phyloP scores from a whole-genome alignment of 371 early-diverging fungal species.

The Mortierella sp. region DNA sequence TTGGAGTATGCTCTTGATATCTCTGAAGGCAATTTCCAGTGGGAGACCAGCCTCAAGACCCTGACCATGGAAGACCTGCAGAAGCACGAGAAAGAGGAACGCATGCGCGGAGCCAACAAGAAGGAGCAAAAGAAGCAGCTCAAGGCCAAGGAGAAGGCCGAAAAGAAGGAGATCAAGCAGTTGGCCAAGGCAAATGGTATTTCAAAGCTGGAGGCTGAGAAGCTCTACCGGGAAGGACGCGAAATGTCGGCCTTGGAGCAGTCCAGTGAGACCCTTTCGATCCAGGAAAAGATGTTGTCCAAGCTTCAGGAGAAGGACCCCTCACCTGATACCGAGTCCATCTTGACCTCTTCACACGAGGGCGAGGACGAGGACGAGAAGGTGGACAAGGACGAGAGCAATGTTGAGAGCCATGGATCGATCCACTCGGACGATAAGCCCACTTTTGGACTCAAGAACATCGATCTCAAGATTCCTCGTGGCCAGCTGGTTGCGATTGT shows the following conservation, averaged over 20 bases:
- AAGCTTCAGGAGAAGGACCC: conserved; percentile 49
- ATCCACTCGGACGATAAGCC: conserved; percentile 32
- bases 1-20: conserved; percentile 51
- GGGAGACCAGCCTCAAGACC: conserved; percentile 65
- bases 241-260: conserved; percentile 40
- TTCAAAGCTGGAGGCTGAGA: conserved; percentile 45
- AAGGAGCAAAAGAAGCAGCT: conserved; percentile 47
- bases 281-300: conserved; percentile 53
- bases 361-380: conserved; percentile 4
- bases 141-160: conserved; percentile 26
- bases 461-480: conserved; percentile 43
- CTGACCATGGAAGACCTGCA: conserved; percentile 51
- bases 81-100: conserved; percentile 40
- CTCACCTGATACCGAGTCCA: conserved; percentile 63
- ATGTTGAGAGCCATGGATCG: conserved; percentile 8
- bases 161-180: conserved; percentile 39
- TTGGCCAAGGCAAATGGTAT: conserved; percentile 32
- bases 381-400: conserved; percentile 2
- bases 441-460: conserved; percentile 46
- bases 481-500: conserved; percentile 49
- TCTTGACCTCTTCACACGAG: conserved; percentile 50
- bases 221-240: conserved; percentile 50
- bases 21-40: conserved; percentile 68
- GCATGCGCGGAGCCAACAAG: conserved; percentile 38
- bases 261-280: conserved; percentile 54